These are phyloP conservation scores for Fusarium secorum DNA, from an alignment of 2,329 filamentous ascomycete genomes.

Conservation along the genomic window DNA sequence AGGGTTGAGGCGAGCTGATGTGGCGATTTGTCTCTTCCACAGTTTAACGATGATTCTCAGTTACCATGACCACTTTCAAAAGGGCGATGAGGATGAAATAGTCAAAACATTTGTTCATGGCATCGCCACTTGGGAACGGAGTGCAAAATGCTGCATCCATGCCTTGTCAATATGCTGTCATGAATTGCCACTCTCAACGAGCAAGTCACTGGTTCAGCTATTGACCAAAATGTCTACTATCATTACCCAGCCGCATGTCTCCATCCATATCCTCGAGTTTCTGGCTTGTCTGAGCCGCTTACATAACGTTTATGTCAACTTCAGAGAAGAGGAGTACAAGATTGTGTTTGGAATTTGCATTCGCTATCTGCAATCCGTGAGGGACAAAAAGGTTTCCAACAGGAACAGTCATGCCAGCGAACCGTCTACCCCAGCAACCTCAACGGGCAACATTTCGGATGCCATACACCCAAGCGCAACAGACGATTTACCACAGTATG, in stretches of 20 bases:
- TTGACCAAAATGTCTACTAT: conserved; percentile 94
- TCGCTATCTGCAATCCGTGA: conserved; percentile 87
- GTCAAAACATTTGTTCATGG: conserved; percentile 87
- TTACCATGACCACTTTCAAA: conserved; percentile 86
- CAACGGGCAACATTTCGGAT: conserved; percentile 30
- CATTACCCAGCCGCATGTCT: conserved; percentile 90
- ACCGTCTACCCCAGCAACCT: conserved; percentile 43
- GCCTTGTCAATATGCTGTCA: conserved; percentile 94
- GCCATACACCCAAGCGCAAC: conserved; percentile 46
- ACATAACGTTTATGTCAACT: conserved; percentile 84
- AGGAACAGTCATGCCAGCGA: conserved; percentile 58
- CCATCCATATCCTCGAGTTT: conserved; percentile 95
- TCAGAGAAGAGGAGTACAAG: conserved; percentile 89
- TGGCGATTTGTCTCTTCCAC: conserved; percentile 88
- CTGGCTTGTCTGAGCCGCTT: conserved; percentile 87
- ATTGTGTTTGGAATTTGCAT: conserved; percentile 96
- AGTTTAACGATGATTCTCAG: conserved; percentile 86
- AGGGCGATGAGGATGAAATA: conserved; percentile 87
- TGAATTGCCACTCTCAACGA: conserved; percentile 86
- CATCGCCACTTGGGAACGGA: conserved; percentile 83
- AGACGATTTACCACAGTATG: conserved; percentile 89
- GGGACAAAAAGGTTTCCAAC: conserved; percentile 67
- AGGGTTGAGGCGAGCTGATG: conserved; percentile 84
- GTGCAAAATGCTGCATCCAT: conserved; percentile 92
- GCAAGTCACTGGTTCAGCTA: conserved; percentile 84